These are phyloP conservation scores for Secale cereale DNA, from an alignment of 176 grass and related monocot species.

Conservation along the genomic window DNA sequence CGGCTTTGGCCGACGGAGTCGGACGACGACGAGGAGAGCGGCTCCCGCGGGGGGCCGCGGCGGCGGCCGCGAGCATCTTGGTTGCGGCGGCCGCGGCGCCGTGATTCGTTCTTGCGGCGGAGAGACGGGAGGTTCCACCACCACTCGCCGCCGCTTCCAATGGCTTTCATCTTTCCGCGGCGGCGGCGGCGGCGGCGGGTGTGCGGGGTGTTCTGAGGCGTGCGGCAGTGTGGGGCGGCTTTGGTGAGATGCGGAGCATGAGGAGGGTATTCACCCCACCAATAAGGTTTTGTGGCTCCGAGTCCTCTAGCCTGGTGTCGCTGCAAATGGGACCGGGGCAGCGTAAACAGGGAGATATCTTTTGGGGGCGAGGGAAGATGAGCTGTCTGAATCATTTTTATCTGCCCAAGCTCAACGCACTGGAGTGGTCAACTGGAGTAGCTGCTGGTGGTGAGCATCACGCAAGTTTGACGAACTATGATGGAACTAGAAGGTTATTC, in stretches of 20 bases:
- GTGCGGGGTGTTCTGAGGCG: not conserved
- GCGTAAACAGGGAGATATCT: too few relatives aligned
- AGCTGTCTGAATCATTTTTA: too few relatives aligned
- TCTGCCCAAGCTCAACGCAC: too few relatives aligned
- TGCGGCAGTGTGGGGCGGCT: not conserved
- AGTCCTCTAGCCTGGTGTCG: not conserved
- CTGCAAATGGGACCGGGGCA: not conserved
- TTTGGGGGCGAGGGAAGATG: too few relatives aligned
- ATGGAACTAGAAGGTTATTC: too few relatives aligned
- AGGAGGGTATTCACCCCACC: not conserved
- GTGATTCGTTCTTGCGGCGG: constrained; percentile 36
- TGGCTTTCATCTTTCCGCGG: constrained; percentile 33
- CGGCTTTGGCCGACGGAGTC: constrained; percentile 43
- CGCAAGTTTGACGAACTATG: too few relatives aligned
- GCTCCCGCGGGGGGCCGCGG: constrained; percentile 27
- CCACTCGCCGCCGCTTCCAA: constrained; percentile 50
- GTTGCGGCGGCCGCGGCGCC: constrained; percentile 45
- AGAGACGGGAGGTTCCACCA: constrained; percentile 53
- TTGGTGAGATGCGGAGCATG: not conserved
- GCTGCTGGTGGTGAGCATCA: too few relatives aligned
- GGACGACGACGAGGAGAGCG: constrained; percentile 67
- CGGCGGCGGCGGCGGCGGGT: constrained; percentile 1
- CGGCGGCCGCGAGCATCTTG: constrained; percentile 41
- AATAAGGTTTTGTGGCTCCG: constrained; percentile 15
- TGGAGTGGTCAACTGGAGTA: too few relatives aligned